Evolutionary conservation across 768 basidiomycete species (phyloP), one percentile per base, ranked within the genome.

Genomic region (Suillus ampliporus): DNA sequence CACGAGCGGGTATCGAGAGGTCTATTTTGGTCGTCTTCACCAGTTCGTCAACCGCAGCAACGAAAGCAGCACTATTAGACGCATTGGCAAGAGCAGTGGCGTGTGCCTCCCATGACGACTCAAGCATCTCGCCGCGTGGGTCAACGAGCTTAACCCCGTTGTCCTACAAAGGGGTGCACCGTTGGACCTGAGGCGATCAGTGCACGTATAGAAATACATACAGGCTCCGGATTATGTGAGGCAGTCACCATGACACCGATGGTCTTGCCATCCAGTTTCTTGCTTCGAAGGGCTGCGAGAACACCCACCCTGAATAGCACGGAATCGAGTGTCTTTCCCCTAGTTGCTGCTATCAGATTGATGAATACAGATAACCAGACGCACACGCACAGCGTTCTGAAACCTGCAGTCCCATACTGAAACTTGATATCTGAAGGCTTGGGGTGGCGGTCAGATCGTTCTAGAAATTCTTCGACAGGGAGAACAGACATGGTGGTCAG

Each of bases 241-340:
- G 97, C 97, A 41, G 97, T 99, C 73, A 99, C 90, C 97, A 99
- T 99, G 23, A 99, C 93, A 17, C 97, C 97, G 69, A 99, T 91
- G 28, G 89, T 90, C 73, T 89, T 91, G 31, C 97, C 95, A 72
- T 90, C 89, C n/a, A 95, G 83, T 65, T 87, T 89, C 80, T 91
- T 97, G 79, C 95, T 98, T 62, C 97, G 81, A 56, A 99, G 82
- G 7, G 85, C 92, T 50, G 97, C 97, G 19, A 99, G 80, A 44
- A 99, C 78, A 13, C 94, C 97, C 15, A 97, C 90, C 67, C 95
- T 86, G 80, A 97, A 98, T 66, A 99, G 82, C n/a, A 97, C 95
- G 11, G 91, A 91, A 70, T 96, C 94, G 34, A 99, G 84, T 21
- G 80, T 81, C 67, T 73, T 82, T 35, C 85, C 92, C 67, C 92